These are phyloP conservation scores for Theileria luwenshuni DNA, from an alignment of 169 alveolate species.

Conservation along the genomic window DNA sequence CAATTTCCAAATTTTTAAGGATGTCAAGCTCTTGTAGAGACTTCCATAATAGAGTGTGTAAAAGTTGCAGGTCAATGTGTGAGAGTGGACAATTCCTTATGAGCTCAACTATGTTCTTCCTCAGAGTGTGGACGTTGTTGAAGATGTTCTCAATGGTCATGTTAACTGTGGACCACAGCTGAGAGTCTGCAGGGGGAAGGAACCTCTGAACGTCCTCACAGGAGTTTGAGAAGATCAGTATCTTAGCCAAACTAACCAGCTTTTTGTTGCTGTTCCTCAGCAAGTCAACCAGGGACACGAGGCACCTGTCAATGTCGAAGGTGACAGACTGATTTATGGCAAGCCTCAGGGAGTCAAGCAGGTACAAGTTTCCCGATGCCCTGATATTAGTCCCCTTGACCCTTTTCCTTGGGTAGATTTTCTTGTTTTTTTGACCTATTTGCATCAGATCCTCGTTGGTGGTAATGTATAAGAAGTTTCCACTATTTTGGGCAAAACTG, in stretches of 20 bases:
- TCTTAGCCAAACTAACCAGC: conserved; percentile 26
- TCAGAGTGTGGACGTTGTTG: conserved; percentile 20
- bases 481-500: neutral
- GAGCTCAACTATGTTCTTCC: neutral
- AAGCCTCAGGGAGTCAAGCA: conserved; percentile 36
- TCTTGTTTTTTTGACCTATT: neutral
- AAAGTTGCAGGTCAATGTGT: conserved; percentile 34
- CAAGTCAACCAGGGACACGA: conserved; percentile 47
- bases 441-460: neutral
- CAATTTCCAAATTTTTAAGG: neutral
- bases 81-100: conserved; percentile 11
- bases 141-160: conserved; percentile 28
- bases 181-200: conserved; percentile 60
- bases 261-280: conserved; percentile 22
- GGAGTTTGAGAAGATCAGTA: conserved; percentile 25
- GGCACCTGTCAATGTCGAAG: conserved; percentile 46
- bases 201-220: conserved; percentile 20
- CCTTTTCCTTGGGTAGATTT: neutral
- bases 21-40: conserved; percentile 20
- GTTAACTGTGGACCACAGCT: conserved; percentile 51
- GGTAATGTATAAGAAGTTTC: neutral
- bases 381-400: neutral
- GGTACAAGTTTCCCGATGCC: conserved; percentile 8
- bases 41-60: conserved; percentile 26
- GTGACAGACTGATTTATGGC: conserved; percentile 37